Evolutionary conservation across 1,284 basidiomycete species (phyloP).

Genomic region (Pisolithus thermaeus): DNA sequence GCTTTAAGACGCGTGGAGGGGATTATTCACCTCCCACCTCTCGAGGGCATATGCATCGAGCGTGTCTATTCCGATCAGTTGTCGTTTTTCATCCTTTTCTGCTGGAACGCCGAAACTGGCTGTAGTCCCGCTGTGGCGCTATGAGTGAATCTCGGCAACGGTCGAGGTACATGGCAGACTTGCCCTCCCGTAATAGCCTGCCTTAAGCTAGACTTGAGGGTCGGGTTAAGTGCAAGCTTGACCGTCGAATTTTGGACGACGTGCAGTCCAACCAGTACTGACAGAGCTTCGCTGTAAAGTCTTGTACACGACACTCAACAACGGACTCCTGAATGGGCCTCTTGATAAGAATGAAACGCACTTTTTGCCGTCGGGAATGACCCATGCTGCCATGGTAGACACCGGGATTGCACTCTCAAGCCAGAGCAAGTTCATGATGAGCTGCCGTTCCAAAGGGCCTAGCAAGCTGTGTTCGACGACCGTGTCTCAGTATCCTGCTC

Average conservation of each 20-base stretch:
- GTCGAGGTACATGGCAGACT: slow-evolving; percentile 23
- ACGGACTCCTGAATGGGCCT: slow-evolving; percentile 6
- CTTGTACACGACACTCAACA: slow-evolving; percentile 35
- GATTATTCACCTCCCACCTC: slow-evolving; percentile 81
- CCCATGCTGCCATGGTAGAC: slow-evolving; percentile 79
- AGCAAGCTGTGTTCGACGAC: slow-evolving; percentile 54
- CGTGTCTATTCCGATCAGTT: slow-evolving; percentile 51
- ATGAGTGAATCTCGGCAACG: neutral
- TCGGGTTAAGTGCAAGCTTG: slow-evolving; percentile 65
- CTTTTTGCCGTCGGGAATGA: slow-evolving; percentile 71
- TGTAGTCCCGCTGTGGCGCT: slow-evolving; percentile 66
- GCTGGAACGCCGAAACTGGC: slow-evolving; percentile 89
- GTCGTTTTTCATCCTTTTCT: slow-evolving; percentile 54
- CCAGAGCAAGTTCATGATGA: slow-evolving; percentile 92
- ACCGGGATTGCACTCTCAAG: slow-evolving; percentile 71
- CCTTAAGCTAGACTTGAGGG: slow-evolving; percentile 76
- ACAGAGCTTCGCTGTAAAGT: slow-evolving; percentile 65
- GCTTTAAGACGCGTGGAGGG: neutral
- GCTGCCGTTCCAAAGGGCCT: slow-evolving; percentile 81
- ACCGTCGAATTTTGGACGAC: slow-evolving; percentile 61
- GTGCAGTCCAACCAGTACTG: slow-evolving; percentile 65
- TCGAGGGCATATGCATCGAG: slow-evolving; percentile 86
- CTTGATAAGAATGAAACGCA: slow-evolving; percentile 32
- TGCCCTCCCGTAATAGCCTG: slow-evolving; percentile 93
- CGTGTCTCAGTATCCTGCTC: slow-evolving; percentile 10